Percentiles rank a stretch among this genome's conserved stretches.
Conservation (phyloP, 768 basidiomycete species). For the Macrolepiota fuliginosa region DNA sequence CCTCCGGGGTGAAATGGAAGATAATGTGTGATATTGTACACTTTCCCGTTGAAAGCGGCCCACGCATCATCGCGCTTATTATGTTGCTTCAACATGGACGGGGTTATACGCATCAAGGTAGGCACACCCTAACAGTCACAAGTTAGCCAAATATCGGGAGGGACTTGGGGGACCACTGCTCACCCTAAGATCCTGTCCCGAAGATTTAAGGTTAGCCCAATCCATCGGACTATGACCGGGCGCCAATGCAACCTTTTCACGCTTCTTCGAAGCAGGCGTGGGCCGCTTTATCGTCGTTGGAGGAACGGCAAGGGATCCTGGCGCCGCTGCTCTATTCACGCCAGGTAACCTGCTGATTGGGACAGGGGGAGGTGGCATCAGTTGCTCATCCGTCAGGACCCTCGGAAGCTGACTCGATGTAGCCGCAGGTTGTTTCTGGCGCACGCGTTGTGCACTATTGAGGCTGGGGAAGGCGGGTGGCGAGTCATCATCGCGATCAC, state of each 20-base stretch:
- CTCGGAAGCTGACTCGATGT: constrained; percentile 20
- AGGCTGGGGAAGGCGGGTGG: constrained; percentile 76
- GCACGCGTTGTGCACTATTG: constrained; percentile 67
- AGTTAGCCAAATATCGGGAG: not conserved
- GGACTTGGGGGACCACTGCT: constrained; percentile 18
- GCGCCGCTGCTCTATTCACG: constrained; percentile 19
- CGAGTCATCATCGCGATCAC: constrained; percentile 45
- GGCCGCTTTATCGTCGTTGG: constrained; percentile 63
- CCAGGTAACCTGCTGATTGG: constrained; percentile 41
- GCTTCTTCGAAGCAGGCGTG: constrained; percentile 49
- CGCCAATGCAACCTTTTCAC: constrained; percentile 82
- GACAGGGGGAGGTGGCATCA: constrained; percentile 55
- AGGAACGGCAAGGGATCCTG: constrained; percentile 53
- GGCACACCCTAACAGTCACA: constrained; percentile 59
- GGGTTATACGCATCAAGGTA: constrained; percentile 65
- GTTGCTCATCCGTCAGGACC: constrained; percentile 42
- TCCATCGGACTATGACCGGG: constrained; percentile 92
- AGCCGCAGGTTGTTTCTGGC: constrained; percentile 15
- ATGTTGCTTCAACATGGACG: constrained; percentile 76
- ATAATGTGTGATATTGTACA: constrained; percentile 96
- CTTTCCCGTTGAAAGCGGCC: constrained; percentile 88
- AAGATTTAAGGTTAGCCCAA: constrained; percentile 87
- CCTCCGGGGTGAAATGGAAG: constrained; percentile 92
- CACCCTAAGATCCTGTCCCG: constrained; percentile 78
- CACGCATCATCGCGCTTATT: constrained; percentile 87